phyloP scores from a whole-genome alignment of 1,284 basidiomycete genomes.

The Prillingera fragicola region DNA sequence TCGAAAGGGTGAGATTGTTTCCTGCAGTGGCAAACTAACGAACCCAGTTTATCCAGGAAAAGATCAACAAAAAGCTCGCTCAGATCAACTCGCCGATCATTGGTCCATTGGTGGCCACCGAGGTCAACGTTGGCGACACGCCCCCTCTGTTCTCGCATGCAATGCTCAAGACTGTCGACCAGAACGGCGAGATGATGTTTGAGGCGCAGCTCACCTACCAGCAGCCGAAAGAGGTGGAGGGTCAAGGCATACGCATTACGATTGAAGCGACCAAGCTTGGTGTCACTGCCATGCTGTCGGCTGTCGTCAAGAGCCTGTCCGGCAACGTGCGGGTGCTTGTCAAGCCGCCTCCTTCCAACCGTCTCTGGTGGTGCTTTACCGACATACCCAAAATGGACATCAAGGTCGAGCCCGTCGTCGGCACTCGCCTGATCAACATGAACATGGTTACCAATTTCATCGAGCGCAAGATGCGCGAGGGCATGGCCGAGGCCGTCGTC shows the following conservation, averaged over 20 bases:
- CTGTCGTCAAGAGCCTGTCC: conserved; percentile 75
- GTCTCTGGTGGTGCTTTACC: conserved; percentile 98
- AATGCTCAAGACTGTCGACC: conserved; percentile 92
- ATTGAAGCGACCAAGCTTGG: conserved; percentile 76
- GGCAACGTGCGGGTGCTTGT: conserved; percentile 85
- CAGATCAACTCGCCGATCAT: conserved; percentile 84
- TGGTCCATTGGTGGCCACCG: conserved; percentile 74
- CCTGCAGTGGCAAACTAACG: background rate
- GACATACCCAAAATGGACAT: conserved; percentile 81
- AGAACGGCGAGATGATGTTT: conserved; percentile 83
- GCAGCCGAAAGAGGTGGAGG: conserved; percentile 36
- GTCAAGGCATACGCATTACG: conserved; percentile 81
- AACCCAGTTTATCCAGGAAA: conserved; percentile 65
- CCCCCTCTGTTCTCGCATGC: conserved; percentile 81
- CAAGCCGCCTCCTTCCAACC: conserved; percentile 90
- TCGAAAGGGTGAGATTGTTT: conserved; percentile 56
- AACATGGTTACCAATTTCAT: conserved; percentile 82
- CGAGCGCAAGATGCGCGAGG: conserved; percentile 79
- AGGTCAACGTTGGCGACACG: conserved; percentile 80
- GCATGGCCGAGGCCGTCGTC: conserved; percentile 52
- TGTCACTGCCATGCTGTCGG: conserved; percentile 81
- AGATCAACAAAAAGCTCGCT: conserved; percentile 87
- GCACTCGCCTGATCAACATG: conserved; percentile 55
- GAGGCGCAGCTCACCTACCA: conserved; percentile 75
- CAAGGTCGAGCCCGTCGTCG: conserved; percentile 86